phyloP scores from a whole-genome alignment of 129 eudicot species.

The Chrysanthemum makinoi region DNA sequence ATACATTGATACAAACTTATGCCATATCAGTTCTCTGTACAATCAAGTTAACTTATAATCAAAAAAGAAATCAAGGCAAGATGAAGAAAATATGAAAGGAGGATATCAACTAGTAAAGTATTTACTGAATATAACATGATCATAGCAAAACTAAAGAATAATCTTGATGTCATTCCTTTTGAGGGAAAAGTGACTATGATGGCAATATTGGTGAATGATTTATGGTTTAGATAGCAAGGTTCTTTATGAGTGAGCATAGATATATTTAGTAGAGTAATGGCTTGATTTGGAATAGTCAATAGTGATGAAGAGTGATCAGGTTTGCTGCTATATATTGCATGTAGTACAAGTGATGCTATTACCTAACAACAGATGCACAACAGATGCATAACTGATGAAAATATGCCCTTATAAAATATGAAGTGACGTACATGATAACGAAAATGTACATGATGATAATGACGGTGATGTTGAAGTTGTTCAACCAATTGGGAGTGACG shows the following conservation, averaged over 20 bases:
- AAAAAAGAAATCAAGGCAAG: background rate
- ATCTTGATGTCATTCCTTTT: conserved; percentile 34
- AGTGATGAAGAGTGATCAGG: conserved; percentile 25
- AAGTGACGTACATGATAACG: no score
- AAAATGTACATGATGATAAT: no score
- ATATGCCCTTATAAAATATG: no score
- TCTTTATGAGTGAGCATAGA: conserved; percentile 8
- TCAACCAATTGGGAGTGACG: no score
- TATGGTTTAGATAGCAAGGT: conserved; percentile 7
- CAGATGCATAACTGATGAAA: no score
- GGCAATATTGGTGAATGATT: conserved; percentile 24
- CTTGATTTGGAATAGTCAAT: conserved; percentile 17
- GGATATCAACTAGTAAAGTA: background rate
- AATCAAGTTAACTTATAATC: background rate
- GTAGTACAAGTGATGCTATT: conserved; percentile 43
- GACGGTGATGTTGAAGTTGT: no score
- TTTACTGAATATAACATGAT: conserved; percentile 13
- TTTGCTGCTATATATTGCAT: conserved; percentile 41
- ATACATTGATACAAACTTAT: background rate
- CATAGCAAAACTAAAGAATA: conserved; percentile 14
- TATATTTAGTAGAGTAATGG: conserved; percentile 13
- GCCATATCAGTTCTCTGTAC: no score
- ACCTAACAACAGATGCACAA: background rate
- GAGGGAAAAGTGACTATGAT: conserved; percentile 9
- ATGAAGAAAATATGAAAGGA: conserved; percentile 1